Evolutionary conservation across 805 yeast species (phyloP), one percentile per base, ranked within the genome.

Genomic region (Myxozyma kluyveri): DNA sequence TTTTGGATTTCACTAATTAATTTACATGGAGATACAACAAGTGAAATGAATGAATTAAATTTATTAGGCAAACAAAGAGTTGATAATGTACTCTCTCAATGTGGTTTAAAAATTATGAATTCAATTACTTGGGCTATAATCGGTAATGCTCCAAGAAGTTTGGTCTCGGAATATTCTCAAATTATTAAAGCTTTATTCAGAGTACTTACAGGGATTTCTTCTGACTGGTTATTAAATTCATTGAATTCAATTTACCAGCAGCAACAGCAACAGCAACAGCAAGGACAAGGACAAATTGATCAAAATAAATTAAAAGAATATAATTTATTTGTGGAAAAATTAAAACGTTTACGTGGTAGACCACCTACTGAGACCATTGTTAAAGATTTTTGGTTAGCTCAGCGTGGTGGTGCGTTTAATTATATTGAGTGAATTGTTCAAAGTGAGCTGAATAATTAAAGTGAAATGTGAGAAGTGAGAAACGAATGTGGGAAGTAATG

Each of bases 1-100:
- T 82, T 84, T 58, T 84, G 89, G 88, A 69, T 69, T 2, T 65
- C 67, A 27, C 59, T 81, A 4, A 61, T 82, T 22, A 42, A 19
- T 10, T 5, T 6, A 12, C 36, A 26, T n/a, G 32, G 27, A 4
- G 14, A 26, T 40, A 31, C 24, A n/a, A 7, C 19, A 18, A 18
- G 36, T 10, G 37, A 44, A 18, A 27, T 41, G 32, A 29, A 29
- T 29, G n/a, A n/a, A n/a, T n/a, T n/a, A n/a, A n/a, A n/a, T n/a
- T n/a, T n/a, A n/a, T n/a, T n/a, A n/a, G 33, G 33, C 29, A 23
- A 10, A 35, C 23, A 33, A 12, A 40, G 33, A 12, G 43, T 45
- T 10, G 35, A 42, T n/a, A 35, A 26, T 6, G 53, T 53, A 14
- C 27, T 44, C 10, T 42, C 36, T 14, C 23, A 21, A 19, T 27